Evolutionary conservation across 1,139 yeast genomes (phyloP).

Genomic region (Suzukiozyma palmioleophila): DNA sequence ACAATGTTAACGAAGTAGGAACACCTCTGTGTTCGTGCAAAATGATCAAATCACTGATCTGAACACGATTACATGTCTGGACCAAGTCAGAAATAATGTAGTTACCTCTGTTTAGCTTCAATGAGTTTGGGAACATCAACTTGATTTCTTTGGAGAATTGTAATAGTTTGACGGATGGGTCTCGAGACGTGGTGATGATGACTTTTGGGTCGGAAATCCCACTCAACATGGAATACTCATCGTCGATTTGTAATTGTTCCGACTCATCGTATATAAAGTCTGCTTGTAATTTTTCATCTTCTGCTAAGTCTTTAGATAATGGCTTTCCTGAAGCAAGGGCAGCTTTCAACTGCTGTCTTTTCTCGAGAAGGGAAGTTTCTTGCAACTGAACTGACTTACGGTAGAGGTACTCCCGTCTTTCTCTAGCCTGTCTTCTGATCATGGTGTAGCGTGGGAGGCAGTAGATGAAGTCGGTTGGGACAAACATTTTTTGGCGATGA

Average conservation of each 20-base stretch:
- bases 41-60: slow-evolving; percentile 77
- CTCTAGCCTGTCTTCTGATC: slow-evolving; percentile 93
- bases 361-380: slow-evolving; percentile 80
- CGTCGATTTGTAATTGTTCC: slow-evolving; percentile 60
- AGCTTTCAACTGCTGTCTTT: slow-evolving; percentile 79
- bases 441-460: no score
- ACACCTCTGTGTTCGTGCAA: slow-evolving; percentile 98
- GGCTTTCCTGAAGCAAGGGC: slow-evolving; percentile 92
- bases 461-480: no score
- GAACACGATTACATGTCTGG: slow-evolving; percentile 65
- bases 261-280: slow-evolving; percentile 84
- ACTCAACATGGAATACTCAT: slow-evolving; percentile 82
- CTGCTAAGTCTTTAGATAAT: slow-evolving; percentile 83
- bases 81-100: slow-evolving; percentile 83
- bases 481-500: no score
- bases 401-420: slow-evolving; percentile 88
- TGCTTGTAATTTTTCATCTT: slow-evolving; percentile 73
- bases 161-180: slow-evolving; percentile 76
- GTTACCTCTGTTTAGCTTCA: slow-evolving; percentile 90
- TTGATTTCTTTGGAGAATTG: slow-evolving; percentile 94
- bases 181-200: slow-evolving; percentile 89
- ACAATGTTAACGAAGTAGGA: slow-evolving; percentile 87
- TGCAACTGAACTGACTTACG: slow-evolving; percentile 86
- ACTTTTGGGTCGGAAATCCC: slow-evolving; percentile 92
- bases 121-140: slow-evolving; percentile 82